Percentiles rank a stretch among this genome's conserved stretches.
Evolutionary conservation across 2,329 filamentous ascomycete species (phyloP).

Genomic region (Fusarium sp.): DNA sequence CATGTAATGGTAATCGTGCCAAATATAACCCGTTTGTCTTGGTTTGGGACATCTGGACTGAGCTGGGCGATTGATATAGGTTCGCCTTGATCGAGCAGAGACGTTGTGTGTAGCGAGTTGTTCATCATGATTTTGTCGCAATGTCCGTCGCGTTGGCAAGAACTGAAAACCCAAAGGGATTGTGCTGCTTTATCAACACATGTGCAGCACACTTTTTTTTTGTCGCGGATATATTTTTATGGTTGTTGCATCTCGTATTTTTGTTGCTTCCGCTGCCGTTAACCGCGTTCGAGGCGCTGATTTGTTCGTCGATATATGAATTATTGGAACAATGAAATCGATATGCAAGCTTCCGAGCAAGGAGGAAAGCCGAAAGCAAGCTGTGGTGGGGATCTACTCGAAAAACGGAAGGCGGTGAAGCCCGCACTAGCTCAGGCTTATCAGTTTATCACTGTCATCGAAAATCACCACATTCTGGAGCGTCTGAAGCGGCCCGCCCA

Average conservation of each 20-base stretch:
- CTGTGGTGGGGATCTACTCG: slow-evolving; percentile 28
- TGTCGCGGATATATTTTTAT: background rate
- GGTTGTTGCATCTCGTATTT: slow-evolving; percentile 18
- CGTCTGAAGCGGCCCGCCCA: background rate
- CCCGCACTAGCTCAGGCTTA: background rate
- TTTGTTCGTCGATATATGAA: slow-evolving; percentile 1
- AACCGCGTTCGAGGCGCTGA: slow-evolving; percentile 14
- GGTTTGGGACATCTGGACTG: slow-evolving; percentile 59
- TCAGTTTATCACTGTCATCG: slow-evolving; percentile 14
- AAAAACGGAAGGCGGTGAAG: slow-evolving; percentile 41
- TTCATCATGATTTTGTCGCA: slow-evolving; percentile 44
- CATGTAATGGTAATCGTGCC: slow-evolving; percentile 88
- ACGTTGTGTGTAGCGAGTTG: slow-evolving; percentile 33
- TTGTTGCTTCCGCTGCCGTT: slow-evolving; percentile 4
- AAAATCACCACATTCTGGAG: background rate
- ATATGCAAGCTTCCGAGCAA: slow-evolving; percentile 30
- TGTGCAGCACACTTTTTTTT: slow-evolving; percentile 2
- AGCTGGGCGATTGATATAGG: slow-evolving; percentile 69
- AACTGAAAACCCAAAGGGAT: slow-evolving; percentile 18
- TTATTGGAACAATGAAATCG: slow-evolving; percentile 19
- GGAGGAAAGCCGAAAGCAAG: slow-evolving; percentile 29
- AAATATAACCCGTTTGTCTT: slow-evolving; percentile 63
- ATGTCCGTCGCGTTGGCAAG: slow-evolving; percentile 33
- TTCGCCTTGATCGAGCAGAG: slow-evolving; percentile 47
- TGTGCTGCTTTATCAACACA: slow-evolving; percentile 14